These are phyloP conservation scores for Leptographium radiaticola DNA, from an alignment of 2,329 filamentous ascomycete genomes.

Conservation along the genomic window DNA sequence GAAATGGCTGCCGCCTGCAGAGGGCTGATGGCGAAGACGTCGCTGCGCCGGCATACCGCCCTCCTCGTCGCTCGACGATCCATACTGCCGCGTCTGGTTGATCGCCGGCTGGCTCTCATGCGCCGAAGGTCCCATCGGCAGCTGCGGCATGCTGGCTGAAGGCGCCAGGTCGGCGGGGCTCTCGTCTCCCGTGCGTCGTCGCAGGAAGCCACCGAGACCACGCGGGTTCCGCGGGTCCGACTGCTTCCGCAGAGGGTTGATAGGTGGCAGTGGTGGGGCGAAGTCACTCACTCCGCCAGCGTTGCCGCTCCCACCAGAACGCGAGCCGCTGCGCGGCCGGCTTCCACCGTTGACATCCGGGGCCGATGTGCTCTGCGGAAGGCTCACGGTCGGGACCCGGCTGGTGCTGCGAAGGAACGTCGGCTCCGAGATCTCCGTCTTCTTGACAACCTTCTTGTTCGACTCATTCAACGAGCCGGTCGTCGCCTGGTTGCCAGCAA, in stretches of 20 bases:
- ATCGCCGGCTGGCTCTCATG: slow-evolving; percentile 11
- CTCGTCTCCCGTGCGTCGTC: slow-evolving; percentile 19
- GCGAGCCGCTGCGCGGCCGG: slow-evolving; percentile 24
- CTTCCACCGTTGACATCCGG: slow-evolving; percentile 14
- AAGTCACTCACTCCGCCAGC: slow-evolving; percentile 12
- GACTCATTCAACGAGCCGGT: slow-evolving; percentile 23
- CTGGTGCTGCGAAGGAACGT: slow-evolving; percentile 32
- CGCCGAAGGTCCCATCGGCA: slow-evolving; percentile 14
- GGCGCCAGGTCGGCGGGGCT: slow-evolving; percentile 12
- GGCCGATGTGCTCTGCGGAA: slow-evolving; percentile 17
- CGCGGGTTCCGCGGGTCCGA: slow-evolving; percentile 23
- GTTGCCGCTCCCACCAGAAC: slow-evolving; percentile 25
- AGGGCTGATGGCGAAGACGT: slow-evolving; percentile 28
- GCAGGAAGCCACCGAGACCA: slow-evolving; percentile 24
- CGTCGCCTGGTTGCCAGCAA: slow-evolving; percentile 10
- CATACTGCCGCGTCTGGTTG: slow-evolving; percentile 12
- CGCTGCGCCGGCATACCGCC: slow-evolving; percentile 23
- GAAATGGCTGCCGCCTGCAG: slow-evolving; percentile 21
- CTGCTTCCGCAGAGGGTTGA: slow-evolving; percentile 40
- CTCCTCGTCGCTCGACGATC: slow-evolving; percentile 26
- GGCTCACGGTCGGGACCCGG: slow-evolving; percentile 28
- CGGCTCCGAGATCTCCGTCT: slow-evolving; percentile 37
- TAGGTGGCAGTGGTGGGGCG: slow-evolving; percentile 41
- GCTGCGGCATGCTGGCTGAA: slow-evolving; percentile 17
- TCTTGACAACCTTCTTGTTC: slow-evolving; percentile 28